These are phyloP conservation scores for Tardiomyces blankii DNA, from an alignment of 1,139 yeast species.

Conservation along the genomic window DNA sequence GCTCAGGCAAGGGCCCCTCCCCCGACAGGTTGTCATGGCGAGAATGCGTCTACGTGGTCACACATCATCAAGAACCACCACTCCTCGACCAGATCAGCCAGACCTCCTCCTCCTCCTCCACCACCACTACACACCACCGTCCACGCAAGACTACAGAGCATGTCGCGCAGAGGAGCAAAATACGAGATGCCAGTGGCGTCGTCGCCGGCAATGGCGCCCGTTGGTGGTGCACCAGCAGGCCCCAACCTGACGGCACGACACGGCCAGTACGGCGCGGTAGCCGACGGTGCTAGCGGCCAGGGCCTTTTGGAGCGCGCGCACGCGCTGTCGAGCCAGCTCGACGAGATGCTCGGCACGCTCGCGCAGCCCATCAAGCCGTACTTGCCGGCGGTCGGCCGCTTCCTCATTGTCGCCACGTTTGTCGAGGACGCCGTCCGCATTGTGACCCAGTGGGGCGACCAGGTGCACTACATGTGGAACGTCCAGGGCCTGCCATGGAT, in stretches of 20 bases:
- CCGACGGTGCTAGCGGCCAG: neutral
- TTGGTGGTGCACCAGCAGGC: neutral
- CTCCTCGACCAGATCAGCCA: too few species aligned
- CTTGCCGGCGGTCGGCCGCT: conserved; percentile 74
- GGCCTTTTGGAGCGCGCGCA: neutral
- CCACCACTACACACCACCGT: too few species aligned
- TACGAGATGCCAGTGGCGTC: conserved; percentile 8
- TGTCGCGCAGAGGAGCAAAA: conserved; percentile 6
- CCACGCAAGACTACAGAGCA: neutral
- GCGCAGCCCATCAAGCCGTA: conserved; percentile 32
- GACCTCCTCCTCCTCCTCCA: too few species aligned
- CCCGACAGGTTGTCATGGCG: neutral
- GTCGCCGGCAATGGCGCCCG: conserved; percentile 2
- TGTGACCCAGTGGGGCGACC: conserved; percentile 83
- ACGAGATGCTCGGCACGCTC: conserved; percentile 23
- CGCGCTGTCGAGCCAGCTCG: conserved; percentile 8
- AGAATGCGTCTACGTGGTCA: neutral
- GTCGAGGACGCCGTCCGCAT: conserved; percentile 85
- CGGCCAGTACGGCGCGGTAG: conserved; percentile 5
- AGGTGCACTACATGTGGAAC: conserved; percentile 71
- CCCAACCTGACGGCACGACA: conserved; percentile 3
- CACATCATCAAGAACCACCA: too few species aligned
- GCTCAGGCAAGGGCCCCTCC: neutral
- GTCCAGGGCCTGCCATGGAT: conserved; percentile 74
- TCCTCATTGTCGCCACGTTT: conserved; percentile 88